Evolutionary conservation across 305 asterid genomes (phyloP), one percentile per base, ranked within the genome.

Genomic region (Fraxinus platypoda): DNA sequence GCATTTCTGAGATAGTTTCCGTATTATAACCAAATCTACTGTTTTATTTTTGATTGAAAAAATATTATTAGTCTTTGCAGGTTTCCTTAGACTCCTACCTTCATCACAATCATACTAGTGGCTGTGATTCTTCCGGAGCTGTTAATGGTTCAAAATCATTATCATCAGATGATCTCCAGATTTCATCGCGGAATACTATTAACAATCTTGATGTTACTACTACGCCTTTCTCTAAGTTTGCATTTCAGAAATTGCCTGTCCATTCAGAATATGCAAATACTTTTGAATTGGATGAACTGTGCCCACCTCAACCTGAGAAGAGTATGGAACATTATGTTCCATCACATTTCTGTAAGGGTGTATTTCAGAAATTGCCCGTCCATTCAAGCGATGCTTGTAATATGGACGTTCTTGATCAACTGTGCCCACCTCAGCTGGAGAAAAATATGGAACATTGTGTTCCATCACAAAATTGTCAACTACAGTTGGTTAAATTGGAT

Each of bases 181-280:
- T 52, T 52, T 52, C 64, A 52, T 52, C 8, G 64, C 86, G 76
- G 83, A 77, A 78, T 78, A 75, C 74, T 79, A 78, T 75, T 87
- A 77, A 77, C 76, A 41, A 78, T 76, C 83, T 30, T 64, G 84
- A 76, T 74, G 85, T 82, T 80, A 82, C 89, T 81, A 19, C 80
- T 68, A 82, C 79, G 75, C 83, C 86, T 85, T 79, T 86, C 78
- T 85, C 92, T 7, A 87, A 91, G 80, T 87, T 82, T 78, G 93
- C 89, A 81, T 92, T 95, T 87, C 87, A 83, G 86, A 97, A 91
- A 76, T 86, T 92, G 87, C 85, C 86, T 43, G 77, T 84, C 75
- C 91, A 90, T 88, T 80, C 86, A 71, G 89, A 88, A 64, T 88
- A 87, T 84, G 85, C 74, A 70, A 76, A 86, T 80, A 78, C 74